Conservation (phyloP, 257 asterid genomes). For the Paraleonurus japonicus region DNA sequence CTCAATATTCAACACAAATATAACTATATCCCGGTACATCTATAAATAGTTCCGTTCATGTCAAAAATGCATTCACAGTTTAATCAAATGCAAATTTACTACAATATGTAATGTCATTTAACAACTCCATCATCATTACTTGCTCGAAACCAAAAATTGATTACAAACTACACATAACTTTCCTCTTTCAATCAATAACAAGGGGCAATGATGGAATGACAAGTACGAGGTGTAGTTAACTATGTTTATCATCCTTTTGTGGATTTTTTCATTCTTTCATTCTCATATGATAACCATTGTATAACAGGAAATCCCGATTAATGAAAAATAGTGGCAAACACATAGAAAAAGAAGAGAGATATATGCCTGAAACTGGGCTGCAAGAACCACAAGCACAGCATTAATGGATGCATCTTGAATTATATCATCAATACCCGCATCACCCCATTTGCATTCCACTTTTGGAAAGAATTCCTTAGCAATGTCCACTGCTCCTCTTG, state of each 20-base stretch:
- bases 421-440: constrained; percentile 56
- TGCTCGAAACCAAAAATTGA: not conserved
- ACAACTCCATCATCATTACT: not conserved
- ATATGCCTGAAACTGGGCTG: constrained; percentile 61
- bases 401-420: constrained; percentile 49
- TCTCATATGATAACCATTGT: too few species aligned
- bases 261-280: not conserved
- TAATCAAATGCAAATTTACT: too few species aligned
- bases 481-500: constrained; percentile 57
- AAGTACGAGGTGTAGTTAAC: too few species aligned
- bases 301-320: not conserved
- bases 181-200: not conserved
- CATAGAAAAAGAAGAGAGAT: not conserved
- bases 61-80: too few species aligned
- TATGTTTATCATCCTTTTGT: not conserved
- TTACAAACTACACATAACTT: not conserved
- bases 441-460: constrained; percentile 78
- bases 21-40: too few species aligned
- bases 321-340: not conserved
- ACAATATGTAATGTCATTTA: too few species aligned
- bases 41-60: too few species aligned
- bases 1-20: too few species aligned
- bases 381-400: constrained; percentile 70
- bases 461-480: constrained; percentile 50
- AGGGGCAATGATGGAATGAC: not conserved